Base-by-base conservation (phyloP, 2,329 filamentous ascomycete species). In the Penicillium aurantiogriseum region DNA sequence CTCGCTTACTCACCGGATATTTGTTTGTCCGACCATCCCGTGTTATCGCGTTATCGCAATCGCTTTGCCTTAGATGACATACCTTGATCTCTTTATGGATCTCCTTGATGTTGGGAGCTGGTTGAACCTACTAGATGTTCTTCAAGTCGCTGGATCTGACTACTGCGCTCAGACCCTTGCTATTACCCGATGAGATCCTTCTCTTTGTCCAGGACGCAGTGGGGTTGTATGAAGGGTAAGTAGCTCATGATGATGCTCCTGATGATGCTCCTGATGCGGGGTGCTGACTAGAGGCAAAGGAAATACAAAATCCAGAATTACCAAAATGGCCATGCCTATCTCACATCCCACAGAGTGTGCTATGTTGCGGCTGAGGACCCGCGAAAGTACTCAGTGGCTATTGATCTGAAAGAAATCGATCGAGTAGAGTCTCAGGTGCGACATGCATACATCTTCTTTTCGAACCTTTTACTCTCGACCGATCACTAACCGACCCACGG, bases 161-260 rank as follows among this genome's bases (percentile, higher is more conserved):
- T 57, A 96, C 93, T 79, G 94, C 94, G 73, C 85, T 97, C 73
- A 90, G 94, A 82, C 94, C 94, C 69, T 89, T 88, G 60, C 89
- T 97, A 74, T 85, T 96, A 65, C 89, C 91, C 71, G 94, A 97
- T 81, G 94, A 99, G 83, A 89, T 91, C 67, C 82, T 97, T 54
- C 84, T 99, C 59, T 97, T 96, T 78, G 93, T 99, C 57, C 93
- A 97, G 80, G 92, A 97, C 82, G 92, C 91, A 75, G 92, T 99
- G 69, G 94, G 94, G 66, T 82, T 99, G 61, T 99, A 99, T 79
- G 91, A 97, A 83, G 94, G 94, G 92, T 96, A 83, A 78, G 87
- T 79, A 29, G 56, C 47, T 36, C 46, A 45, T 58, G 36, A 33
- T 68, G 51, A 57, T 53, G 51, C 63, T 52, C 17, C 40, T 63